A percentile compares a stretch with the other conserved stretches of the same genome.
Conservation (phyloP, 1,139 yeast genomes). For the Candida anutae region DNA sequence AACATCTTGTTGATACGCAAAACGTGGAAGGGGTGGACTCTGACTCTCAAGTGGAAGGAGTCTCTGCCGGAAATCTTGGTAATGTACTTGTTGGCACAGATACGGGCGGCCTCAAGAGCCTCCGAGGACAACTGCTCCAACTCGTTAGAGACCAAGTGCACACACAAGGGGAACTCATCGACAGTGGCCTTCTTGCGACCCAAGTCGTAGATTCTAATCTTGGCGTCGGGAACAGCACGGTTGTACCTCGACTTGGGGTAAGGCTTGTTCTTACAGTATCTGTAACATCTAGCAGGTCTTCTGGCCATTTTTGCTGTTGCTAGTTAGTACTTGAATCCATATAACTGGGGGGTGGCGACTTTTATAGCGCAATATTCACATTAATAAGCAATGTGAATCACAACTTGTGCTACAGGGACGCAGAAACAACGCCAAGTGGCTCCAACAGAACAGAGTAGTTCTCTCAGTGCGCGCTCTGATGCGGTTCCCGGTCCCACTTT, state of each 20-base stretch:
- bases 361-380: no score
- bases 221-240: constrained; percentile 99
- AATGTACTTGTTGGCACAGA: constrained; percentile 99
- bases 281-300: constrained; percentile 99
- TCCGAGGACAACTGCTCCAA: constrained; percentile 98
- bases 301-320: constrained; percentile 85
- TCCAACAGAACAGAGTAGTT: no score
- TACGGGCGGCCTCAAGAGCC: constrained; percentile 99
- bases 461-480: no score
- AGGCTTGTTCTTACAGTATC: constrained; percentile 99
- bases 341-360: no score
- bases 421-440: no score
- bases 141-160: constrained; percentile 98
- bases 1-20: constrained; percentile 99
- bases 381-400: no score
- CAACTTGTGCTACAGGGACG: no score
- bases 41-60: constrained; percentile 98
- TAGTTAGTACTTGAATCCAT: neutral
- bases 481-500: no score
- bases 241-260: constrained; percentile 99
- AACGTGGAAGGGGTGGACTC: constrained; percentile 99
- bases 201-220: constrained; percentile 97
- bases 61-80: constrained; percentile 98
- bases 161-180: constrained; percentile 99
- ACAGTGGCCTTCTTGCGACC: constrained; percentile 99